Percentiles rank a stretch among this genome's conserved stretches.
These are phyloP conservation scores for Starmerella sp. DNA, from an alignment of 805 yeast genomes.

Conservation along the genomic window DNA sequence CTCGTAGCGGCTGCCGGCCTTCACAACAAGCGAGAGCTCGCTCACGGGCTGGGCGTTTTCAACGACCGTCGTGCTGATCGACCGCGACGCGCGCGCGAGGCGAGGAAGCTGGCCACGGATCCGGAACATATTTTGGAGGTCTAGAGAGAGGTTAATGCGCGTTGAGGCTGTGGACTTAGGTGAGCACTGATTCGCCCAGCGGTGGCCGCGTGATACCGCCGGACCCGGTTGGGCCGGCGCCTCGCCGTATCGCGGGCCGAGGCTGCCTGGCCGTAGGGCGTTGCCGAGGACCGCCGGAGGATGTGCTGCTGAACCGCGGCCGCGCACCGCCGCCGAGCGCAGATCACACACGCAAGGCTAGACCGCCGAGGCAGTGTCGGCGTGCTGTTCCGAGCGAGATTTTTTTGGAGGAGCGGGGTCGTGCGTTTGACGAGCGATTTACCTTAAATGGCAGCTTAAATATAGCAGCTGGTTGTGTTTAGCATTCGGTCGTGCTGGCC, in stretches of 20 bases:
- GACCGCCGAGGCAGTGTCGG: too few species aligned
- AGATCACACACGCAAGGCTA: too few species aligned
- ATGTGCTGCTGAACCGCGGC: too few species aligned
- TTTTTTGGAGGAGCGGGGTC: too few species aligned
- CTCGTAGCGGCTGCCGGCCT: conserved; percentile 69
- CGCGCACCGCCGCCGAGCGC: too few species aligned
- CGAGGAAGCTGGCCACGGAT: conserved; percentile 12
- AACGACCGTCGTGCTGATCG: conserved; percentile 8
- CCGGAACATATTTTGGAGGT: conserved; percentile 13
- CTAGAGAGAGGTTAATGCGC: not conserved
- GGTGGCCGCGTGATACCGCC: not conserved
- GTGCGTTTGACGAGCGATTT: too few species aligned
- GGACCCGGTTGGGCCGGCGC: not conserved
- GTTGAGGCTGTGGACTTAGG: not conserved
- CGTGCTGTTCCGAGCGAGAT: too few species aligned
- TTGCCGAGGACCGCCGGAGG: too few species aligned
- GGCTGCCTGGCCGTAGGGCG: too few species aligned
- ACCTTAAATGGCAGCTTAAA: too few species aligned
- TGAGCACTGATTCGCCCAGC: conserved; percentile 4
- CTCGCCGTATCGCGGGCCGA: not conserved
- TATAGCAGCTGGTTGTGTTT: too few species aligned
- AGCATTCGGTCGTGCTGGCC: too few species aligned
- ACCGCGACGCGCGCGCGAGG: conserved; percentile 7
- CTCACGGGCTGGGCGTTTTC: conserved; percentile 62
- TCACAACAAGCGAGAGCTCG: conserved; percentile 61